Percentiles rank a stretch among this genome's conserved stretches.
Evolutionary conservation across 805 yeast species (phyloP).

Genomic region (Saccharomycopsis sp.): DNA sequence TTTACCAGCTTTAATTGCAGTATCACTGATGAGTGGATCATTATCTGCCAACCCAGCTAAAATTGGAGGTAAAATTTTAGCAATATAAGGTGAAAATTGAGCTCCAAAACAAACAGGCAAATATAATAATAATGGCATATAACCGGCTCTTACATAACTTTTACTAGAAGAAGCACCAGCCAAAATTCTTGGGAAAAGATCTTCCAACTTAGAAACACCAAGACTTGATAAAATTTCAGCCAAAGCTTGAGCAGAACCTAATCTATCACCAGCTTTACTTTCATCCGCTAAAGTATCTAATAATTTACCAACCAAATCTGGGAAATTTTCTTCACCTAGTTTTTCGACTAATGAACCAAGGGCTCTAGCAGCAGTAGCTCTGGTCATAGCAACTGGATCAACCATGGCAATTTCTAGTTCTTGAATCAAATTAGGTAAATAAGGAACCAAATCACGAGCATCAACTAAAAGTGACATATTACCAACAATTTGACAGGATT

Average conservation of each 20-base stretch:
- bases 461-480: slow-evolving; percentile 97
- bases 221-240: slow-evolving; percentile 90
- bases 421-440: slow-evolving; percentile 62
- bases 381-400: slow-evolving; percentile 94
- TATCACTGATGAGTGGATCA: slow-evolving; percentile 79
- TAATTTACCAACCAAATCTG: slow-evolving; percentile 76
- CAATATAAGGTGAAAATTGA: slow-evolving; percentile 82
- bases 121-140: slow-evolving; percentile 78
- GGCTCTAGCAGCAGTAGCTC: slow-evolving; percentile 97
- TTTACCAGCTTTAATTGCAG: slow-evolving; percentile 87
- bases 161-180: slow-evolving; percentile 58
- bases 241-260: slow-evolving; percentile 95
- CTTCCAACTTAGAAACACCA: slow-evolving; percentile 82
- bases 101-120: slow-evolving; percentile 92
- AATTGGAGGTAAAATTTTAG: slow-evolving; percentile 82
- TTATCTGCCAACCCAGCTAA: slow-evolving; percentile 83
- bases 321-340: slow-evolving; percentile 93
- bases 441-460: slow-evolving; percentile 73
- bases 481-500: slow-evolving; percentile 97
- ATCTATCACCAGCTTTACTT: slow-evolving; percentile 73
- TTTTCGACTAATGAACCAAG: slow-evolving; percentile 93
- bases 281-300: slow-evolving; percentile 70
- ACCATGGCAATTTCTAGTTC: slow-evolving; percentile 93
- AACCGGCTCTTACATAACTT: slow-evolving; percentile 77
- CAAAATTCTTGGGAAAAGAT: slow-evolving; percentile 71